Conservation (phyloP, 352 stramenopile species). For the Globisporangium yorkense region DNA sequence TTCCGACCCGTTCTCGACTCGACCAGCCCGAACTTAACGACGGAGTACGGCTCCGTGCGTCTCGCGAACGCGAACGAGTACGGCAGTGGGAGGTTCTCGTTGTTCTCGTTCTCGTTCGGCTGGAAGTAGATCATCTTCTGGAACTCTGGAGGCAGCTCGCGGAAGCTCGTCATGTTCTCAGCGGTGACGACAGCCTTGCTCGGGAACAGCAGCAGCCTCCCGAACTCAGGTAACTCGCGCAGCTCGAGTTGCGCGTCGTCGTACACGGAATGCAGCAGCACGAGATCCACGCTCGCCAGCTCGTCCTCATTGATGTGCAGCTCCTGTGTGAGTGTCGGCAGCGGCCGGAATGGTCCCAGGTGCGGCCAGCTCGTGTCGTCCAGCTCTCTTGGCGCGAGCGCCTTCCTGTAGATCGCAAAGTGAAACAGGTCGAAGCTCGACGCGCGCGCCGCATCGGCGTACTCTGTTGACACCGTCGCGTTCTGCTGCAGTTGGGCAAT, state of each 20-base stretch:
- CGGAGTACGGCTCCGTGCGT: slow-evolving; percentile 27
- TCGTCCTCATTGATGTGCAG: slow-evolving; percentile 42
- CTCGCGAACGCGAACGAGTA: slow-evolving; percentile 33
- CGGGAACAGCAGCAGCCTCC: slow-evolving; percentile 44
- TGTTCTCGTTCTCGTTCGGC: slow-evolving; percentile 35
- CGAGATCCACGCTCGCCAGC: slow-evolving; percentile 35
- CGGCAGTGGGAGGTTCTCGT: slow-evolving; percentile 32
- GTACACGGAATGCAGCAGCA: slow-evolving; percentile 55
- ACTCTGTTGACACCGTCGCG: slow-evolving; percentile 14
- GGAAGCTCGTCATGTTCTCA: slow-evolving; percentile 35
- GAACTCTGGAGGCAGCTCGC: slow-evolving; percentile 29
- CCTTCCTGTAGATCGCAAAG: slow-evolving; percentile 51
- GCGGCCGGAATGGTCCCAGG: slow-evolving; percentile 37
- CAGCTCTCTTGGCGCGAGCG: slow-evolving; percentile 6
- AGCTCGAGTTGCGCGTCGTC: slow-evolving; percentile 54
- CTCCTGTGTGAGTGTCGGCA: slow-evolving; percentile 24
- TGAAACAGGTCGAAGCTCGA: slow-evolving; percentile 71
- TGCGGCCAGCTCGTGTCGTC: slow-evolving; percentile 17
- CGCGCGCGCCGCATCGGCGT: slow-evolving; percentile 27
- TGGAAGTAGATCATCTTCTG: slow-evolving; percentile 52
- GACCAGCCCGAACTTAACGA: slow-evolving; percentile 26
- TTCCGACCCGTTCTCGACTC: slow-evolving; percentile 17
- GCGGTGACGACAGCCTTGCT: slow-evolving; percentile 34
- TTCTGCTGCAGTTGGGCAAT: slow-evolving; percentile 10
- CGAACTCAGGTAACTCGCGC: slow-evolving; percentile 33